phyloP scores from a whole-genome alignment of 352 stramenopile species.

The Pythium coloratum region DNA sequence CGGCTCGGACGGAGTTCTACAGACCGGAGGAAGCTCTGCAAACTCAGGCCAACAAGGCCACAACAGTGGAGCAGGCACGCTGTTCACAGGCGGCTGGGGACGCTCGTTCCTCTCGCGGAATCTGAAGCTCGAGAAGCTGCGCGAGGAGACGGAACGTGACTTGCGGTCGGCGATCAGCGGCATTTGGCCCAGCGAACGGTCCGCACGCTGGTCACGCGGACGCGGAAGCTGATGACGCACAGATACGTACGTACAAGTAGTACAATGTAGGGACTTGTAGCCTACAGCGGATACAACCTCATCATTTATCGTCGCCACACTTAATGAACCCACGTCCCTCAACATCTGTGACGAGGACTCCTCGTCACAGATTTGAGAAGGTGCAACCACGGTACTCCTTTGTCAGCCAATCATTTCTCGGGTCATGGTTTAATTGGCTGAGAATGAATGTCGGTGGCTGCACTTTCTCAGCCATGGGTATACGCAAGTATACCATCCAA shows the following conservation, averaged over 20 bases:
- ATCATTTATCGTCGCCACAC: no score
- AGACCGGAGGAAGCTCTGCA: not conserved
- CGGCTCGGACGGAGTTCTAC: slow-evolving; percentile 10
- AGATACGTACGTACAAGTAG: no score
- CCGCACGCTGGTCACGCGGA: slow-evolving; percentile 15
- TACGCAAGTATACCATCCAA: no score
- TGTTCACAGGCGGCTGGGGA: not conserved
- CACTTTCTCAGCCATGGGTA: no score
- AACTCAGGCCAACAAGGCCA: not conserved
- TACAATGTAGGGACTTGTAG: no score
- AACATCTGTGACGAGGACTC: no score
- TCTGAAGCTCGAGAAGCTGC: slow-evolving; percentile 13
- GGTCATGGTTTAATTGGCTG: no score
- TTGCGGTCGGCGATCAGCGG: slow-evolving; percentile 21
- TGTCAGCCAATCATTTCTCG: no score
- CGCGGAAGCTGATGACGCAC: not conserved
- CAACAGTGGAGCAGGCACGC: not conserved
- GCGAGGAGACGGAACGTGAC: slow-evolving; percentile 22
- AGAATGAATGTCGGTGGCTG: no score
- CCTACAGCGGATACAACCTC: no score
- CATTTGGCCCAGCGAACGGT: slow-evolving; percentile 26
- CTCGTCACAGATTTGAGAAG: not conserved
- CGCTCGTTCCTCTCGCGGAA: slow-evolving; percentile 19
- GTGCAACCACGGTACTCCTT: no score
- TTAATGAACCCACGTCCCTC: no score